phyloP scores from a whole-genome alignment of 2,329 filamentous ascomycete species.

The Nemania bipapillata region DNA sequence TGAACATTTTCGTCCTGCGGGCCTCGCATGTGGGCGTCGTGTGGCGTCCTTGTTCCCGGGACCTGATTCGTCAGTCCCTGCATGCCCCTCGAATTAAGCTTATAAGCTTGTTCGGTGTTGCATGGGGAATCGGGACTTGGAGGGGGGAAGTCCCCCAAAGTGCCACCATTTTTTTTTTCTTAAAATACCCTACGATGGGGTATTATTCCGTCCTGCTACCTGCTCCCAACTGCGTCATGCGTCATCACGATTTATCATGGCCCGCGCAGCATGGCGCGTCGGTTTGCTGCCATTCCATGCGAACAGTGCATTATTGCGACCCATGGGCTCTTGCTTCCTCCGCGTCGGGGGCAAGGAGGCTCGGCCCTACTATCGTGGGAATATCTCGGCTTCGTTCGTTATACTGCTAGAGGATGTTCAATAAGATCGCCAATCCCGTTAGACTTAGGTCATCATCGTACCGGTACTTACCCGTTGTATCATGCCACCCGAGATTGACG shows the following conservation, averaged over 20 bases:
- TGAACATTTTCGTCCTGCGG: constrained; percentile 34
- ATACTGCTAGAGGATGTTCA: constrained; percentile 10
- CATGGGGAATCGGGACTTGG: constrained; percentile 38
- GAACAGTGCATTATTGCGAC: constrained; percentile 25
- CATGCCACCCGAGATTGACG: constrained; percentile 13
- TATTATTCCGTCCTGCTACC: constrained; percentile 26
- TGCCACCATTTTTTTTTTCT: constrained; percentile 30
- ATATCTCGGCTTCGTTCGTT: constrained; percentile 5
- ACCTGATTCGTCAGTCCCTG: constrained; percentile 31
- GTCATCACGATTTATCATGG: constrained; percentile 33
- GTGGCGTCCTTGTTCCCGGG: constrained; percentile 25
- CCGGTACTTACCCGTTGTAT: constrained; percentile 18
- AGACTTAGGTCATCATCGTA: constrained; percentile 2
- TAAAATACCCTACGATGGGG: constrained; percentile 35
- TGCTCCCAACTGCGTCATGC: constrained; percentile 25
- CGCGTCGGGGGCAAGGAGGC: constrained; percentile 22
- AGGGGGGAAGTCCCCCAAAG: constrained; percentile 20
- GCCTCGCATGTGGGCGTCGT: constrained; percentile 35
- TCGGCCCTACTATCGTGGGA: constrained; percentile 10
- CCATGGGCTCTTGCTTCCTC: not conserved
- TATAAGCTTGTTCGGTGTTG: constrained; percentile 39
- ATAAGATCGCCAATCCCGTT: constrained; percentile 22
- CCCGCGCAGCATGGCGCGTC: constrained; percentile 27
- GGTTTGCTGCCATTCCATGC: constrained; percentile 26
- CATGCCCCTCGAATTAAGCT: constrained; percentile 41